Evolutionary conservation across 148 eudicot genomes (phyloP).

Genomic region (Selenicereus undatus): DNA sequence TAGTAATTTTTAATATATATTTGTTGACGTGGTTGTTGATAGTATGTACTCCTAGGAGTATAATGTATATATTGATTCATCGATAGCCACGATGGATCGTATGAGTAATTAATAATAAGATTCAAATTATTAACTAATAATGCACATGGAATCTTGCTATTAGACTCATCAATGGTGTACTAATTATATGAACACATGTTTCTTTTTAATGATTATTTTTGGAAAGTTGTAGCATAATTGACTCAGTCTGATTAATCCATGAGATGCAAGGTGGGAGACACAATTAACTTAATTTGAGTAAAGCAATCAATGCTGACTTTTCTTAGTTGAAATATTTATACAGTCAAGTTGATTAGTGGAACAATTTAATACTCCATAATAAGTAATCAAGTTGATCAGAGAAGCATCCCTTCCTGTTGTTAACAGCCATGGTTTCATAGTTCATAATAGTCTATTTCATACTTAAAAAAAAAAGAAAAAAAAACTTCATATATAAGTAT

Average conservation of each 20-base stretch:
- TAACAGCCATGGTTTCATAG: neutral
- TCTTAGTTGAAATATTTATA: neutral
- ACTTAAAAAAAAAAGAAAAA: too few relatives aligned
- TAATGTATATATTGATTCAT: too few relatives aligned
- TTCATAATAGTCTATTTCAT: too few relatives aligned
- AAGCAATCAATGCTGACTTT: neutral
- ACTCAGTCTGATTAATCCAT: neutral
- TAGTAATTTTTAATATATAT: too few relatives aligned
- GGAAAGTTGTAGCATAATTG: neutral
- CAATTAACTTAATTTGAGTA: neutral
- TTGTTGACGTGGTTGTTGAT: too few relatives aligned
- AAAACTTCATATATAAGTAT: too few relatives aligned
- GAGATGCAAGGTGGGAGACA: neutral
- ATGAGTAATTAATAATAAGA: too few relatives aligned
- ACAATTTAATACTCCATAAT: neutral
- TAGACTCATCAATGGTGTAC: neutral
- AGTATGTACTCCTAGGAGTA: too few relatives aligned
- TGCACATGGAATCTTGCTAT: neutral
- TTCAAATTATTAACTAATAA: too few relatives aligned
- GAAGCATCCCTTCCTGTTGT: neutral
- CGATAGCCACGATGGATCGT: too few relatives aligned
- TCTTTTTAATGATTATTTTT: too few relatives aligned
- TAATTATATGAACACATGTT: neutral
- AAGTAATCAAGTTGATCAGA: neutral
- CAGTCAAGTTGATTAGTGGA: conserved; percentile 1